Evolutionary conservation across 2,329 filamentous ascomycete species (phyloP).

Genomic region (Talaromyces sp.): DNA sequence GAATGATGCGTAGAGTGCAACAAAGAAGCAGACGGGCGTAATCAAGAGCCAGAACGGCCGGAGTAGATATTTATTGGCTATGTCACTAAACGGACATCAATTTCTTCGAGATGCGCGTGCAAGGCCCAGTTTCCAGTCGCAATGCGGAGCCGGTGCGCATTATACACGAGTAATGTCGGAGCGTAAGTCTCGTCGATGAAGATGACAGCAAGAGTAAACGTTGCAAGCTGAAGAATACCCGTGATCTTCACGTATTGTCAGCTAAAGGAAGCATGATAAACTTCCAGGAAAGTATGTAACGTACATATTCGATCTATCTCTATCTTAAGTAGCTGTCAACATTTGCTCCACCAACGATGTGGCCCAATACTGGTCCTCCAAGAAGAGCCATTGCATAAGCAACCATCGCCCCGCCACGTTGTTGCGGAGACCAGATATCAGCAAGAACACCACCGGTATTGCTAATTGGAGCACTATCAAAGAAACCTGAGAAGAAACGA

Average conservation of each 20-base stretch:
- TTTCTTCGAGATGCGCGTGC: constrained; percentile 17
- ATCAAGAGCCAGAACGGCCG: constrained; percentile 41
- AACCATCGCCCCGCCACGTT: constrained; percentile 34
- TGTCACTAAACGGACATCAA: not conserved
- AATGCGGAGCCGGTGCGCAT: not conserved
- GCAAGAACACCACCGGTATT: constrained; percentile 64
- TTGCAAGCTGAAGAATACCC: constrained; percentile 10
- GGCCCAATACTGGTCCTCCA: constrained; percentile 39
- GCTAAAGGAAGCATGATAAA: constrained; percentile 39
- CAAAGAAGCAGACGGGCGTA: constrained; percentile 41
- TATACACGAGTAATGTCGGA: constrained; percentile 1
- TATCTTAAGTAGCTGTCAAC: constrained; percentile 37
- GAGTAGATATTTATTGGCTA: constrained; percentile 38
- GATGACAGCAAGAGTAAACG: constrained; percentile 42
- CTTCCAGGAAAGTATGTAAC: constrained; percentile 33
- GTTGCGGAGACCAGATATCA: constrained; percentile 57
- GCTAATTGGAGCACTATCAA: constrained; percentile 60
- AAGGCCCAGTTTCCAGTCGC: not conserved
- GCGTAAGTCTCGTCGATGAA: constrained; percentile 41
- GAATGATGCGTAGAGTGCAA: constrained; percentile 35
- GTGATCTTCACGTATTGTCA: constrained; percentile 37
- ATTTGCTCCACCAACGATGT: constrained; percentile 49
- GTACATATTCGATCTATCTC: constrained; percentile 57
- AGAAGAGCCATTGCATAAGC: constrained; percentile 10
- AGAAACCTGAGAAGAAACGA: constrained; percentile 60